phyloP scores from a whole-genome alignment of 768 basidiomycete genomes.

The Kwoniella pini region DNA sequence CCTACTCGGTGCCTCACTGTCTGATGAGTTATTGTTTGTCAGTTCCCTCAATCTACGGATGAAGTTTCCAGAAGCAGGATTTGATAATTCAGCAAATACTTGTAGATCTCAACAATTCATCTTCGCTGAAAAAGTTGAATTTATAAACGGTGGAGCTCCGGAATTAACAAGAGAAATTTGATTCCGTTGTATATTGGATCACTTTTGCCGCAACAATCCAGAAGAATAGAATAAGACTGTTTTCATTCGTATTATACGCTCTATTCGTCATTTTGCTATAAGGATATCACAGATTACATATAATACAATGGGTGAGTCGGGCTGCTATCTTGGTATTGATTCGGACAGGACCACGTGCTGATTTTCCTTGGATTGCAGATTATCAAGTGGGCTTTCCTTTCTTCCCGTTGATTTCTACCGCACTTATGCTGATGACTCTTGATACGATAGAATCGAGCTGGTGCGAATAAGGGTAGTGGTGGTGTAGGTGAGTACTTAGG shows the following conservation, averaged over 20 bases:
- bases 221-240: not conserved
- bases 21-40: too few species aligned
- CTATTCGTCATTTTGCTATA: not conserved
- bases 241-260: not conserved
- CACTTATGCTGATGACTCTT: not conserved
- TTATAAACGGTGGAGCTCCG: not conserved
- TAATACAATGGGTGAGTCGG: conserved; percentile 28
- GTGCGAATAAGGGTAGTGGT: conserved; percentile 53
- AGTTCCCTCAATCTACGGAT: not conserved
- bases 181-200: conserved; percentile 13
- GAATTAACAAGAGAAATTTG: conserved; percentile 10
- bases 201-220: not conserved
- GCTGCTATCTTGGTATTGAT: not conserved
- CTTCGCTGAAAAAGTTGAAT: not conserved
- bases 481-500: conserved; percentile 45
- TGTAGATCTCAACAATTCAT: not conserved
- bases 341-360: not conserved
- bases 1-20: too few species aligned
- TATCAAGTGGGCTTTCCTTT: conserved; percentile 35
- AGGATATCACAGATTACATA: not conserved
- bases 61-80: not conserved
- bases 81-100: too few species aligned
- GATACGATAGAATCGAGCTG: conserved; percentile 48
- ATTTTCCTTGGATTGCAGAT: conserved; percentile 24
- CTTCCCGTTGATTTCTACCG: not conserved